Evolutionary conservation across 2,329 filamentous ascomycete genomes (phyloP), one percentile per base, ranked within the genome.

Genomic region (Pseudogymnoascus destructans): DNA sequence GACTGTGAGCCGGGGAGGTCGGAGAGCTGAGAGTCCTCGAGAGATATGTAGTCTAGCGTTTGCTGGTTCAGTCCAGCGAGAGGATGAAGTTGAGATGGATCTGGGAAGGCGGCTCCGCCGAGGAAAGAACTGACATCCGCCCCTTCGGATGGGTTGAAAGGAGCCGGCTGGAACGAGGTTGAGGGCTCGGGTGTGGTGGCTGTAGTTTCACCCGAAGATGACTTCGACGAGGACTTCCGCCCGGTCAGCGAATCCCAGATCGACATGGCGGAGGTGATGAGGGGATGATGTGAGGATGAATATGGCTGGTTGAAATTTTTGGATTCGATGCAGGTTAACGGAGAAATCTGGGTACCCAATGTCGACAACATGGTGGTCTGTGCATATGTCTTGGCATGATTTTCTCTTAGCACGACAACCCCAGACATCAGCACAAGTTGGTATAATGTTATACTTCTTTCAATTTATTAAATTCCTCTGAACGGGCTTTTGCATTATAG

Each of bases 1-100:
- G 92, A 95, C 70, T 88, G 87, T 60, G 84, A 80, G 68, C 90
- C 91, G 55, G 91, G 90, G 17, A 95, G 80, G 68, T 95, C 85
- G 62, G 89, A 90, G 60, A 96, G 82, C 25, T 85, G 82, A 55
- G 89, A 88, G 71, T 98, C 95, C 74, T 98, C 93, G 68, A 98
- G 85, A 23, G 86, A 85, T 64, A 98, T 81, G 73, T 98, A 98
- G 72, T 98, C 93, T 67, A 98, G 84, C 0, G 87, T 88, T 67
- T 95, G 89, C 75, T 89, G 85, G 75, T 96, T 90, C 62, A 98
- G 77, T 65, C 93, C 93, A 58, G 93, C 90, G 59, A 98, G 84
- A 49, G 95, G 93, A 72, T 98, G 93, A 67, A 98, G 79, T 71
- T 87, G 80, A 63, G 90, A 84, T 8, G 92, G 89, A 73, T 98